These are phyloP conservation scores for Rutstroemia sp. DNA, from an alignment of 2,329 filamentous ascomycete genomes.

Conservation along the genomic window DNA sequence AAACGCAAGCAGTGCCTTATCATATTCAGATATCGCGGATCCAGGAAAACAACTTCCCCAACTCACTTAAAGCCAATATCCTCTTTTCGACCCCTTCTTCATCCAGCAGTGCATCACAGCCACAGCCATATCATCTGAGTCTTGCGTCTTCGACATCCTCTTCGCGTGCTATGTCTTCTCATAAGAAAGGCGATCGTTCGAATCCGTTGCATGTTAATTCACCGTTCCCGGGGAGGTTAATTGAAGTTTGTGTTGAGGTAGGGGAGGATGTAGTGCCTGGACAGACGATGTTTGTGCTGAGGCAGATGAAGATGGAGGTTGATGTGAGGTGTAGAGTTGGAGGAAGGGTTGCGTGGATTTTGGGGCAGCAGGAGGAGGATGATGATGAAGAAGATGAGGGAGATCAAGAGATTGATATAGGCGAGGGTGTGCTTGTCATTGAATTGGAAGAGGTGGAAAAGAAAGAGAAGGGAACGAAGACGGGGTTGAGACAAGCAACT, in stretches of 20 bases:
- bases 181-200: background rate
- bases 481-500: background rate
- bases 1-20: background rate
- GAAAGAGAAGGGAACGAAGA: background rate
- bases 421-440: background rate
- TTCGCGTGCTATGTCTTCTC: background rate
- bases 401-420: background rate
- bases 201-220: background rate
- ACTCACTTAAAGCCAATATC: background rate
- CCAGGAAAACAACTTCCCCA: background rate
- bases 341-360: background rate
- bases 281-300: background rate
- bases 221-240: background rate
- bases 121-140: background rate
- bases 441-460: background rate
- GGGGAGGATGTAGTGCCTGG: background rate
- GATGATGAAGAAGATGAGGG: background rate
- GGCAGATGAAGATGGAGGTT: slow-evolving; percentile 4
- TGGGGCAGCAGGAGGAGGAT: background rate
- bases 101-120: background rate
- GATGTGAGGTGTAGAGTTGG: background rate
- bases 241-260: background rate
- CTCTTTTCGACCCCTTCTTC: background rate
- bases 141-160: background rate
- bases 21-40: background rate